Conservation (phyloP, 805 yeast species). For the Barnettozyma botsteinii region DNA sequence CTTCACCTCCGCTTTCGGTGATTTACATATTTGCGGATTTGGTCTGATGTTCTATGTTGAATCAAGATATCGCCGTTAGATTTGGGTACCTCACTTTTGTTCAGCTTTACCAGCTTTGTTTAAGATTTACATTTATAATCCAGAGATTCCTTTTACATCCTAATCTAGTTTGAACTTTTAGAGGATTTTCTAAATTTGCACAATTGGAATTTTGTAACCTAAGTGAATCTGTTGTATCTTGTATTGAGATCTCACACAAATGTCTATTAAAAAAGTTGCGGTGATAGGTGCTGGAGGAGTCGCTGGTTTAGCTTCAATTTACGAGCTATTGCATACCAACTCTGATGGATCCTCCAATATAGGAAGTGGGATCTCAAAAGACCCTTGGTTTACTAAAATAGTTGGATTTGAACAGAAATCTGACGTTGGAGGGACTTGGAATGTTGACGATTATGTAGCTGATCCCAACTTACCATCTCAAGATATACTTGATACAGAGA, state of each 20-base stretch:
- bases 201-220: too few relatives aligned
- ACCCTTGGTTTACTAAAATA: constrained; percentile 28
- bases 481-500: constrained; percentile 28
- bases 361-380: background rate
- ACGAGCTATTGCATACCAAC: constrained; percentile 29
- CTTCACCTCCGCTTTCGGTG: too few relatives aligned
- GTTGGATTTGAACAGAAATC: constrained; percentile 41
- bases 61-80: too few relatives aligned
- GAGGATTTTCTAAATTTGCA: too few relatives aligned
- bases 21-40: too few relatives aligned
- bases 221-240: too few relatives aligned
- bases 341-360: constrained; percentile 27
- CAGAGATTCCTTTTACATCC: too few relatives aligned
- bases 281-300: constrained; percentile 38
- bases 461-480: constrained; percentile 26
- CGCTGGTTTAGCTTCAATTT: constrained; percentile 33
- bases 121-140: too few relatives aligned
- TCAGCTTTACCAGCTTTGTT: too few relatives aligned
- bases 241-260: background rate
- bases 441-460: constrained; percentile 18
- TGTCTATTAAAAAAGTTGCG: constrained; percentile 27
- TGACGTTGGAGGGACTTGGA: constrained; percentile 44
- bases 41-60: too few relatives aligned
- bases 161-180: too few relatives aligned
- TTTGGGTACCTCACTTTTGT: too few relatives aligned